A percentile compares a stretch with the other conserved stretches of the same genome.
phyloP scores from a whole-genome alignment of 306 rosid genomes.

The Crotalaria pallida region DNA sequence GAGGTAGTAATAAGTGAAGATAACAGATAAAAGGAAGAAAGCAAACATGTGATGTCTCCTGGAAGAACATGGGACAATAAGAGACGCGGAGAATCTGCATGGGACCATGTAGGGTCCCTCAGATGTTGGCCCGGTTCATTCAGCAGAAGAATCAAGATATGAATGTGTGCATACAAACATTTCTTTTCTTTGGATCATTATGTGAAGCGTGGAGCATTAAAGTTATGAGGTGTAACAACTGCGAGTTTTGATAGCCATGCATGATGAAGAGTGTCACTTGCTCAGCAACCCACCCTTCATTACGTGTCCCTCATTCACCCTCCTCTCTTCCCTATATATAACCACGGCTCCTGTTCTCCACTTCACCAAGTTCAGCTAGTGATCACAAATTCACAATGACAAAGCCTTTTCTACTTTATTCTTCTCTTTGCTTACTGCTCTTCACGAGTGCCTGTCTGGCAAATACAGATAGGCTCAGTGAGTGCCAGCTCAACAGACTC shows the following conservation, averaged over 20 bases:
- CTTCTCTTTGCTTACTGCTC: slow-evolving; percentile 28
- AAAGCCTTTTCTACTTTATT: slow-evolving; percentile 15
- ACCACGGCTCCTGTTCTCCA: neutral
- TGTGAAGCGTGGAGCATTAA: neutral
- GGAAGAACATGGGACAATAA: neutral
- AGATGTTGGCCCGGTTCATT: neutral
- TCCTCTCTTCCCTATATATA: slow-evolving; percentile 12
- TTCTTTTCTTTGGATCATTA: neutral
- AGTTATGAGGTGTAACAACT: slow-evolving; percentile 36
- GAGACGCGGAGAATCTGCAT: neutral
- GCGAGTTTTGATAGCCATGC: slow-evolving; percentile 28
- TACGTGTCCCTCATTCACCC: slow-evolving; percentile 25
- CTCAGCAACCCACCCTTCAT: neutral
- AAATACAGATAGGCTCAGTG: neutral
- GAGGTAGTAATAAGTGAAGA: too few relatives aligned
- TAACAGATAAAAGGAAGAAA: too few relatives aligned
- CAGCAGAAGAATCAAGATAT: neutral
- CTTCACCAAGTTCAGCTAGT: neutral
- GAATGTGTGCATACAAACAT: neutral
- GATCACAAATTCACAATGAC: slow-evolving; percentile 31
- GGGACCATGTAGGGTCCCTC: neutral
- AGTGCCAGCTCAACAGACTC: slow-evolving; percentile 20
- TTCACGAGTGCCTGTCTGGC: slow-evolving; percentile 29
- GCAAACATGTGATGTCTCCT: too few relatives aligned
- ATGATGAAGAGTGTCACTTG: slow-evolving; percentile 38